A percentile compares a stretch with the other conserved stretches of the same genome.
phyloP scores from a whole-genome alignment of 192 early-diverging fungal species.

The Polychytrium aggregatum region DNA sequence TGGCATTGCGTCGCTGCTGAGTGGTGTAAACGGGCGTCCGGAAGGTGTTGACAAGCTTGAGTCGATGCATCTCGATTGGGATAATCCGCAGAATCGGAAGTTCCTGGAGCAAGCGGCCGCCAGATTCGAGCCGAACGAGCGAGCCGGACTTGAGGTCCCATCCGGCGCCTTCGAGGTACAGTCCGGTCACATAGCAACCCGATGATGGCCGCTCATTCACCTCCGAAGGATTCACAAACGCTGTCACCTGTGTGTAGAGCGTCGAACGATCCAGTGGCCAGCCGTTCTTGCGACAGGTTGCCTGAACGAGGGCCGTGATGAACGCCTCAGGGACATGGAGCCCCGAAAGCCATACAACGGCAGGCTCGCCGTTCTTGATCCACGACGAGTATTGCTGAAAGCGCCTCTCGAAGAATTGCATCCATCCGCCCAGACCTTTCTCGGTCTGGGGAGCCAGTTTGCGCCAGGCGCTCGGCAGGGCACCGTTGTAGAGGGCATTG shows the following conservation, averaged over 20 bases:
- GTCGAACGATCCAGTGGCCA: constrained; percentile 53
- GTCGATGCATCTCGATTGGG: constrained; percentile 43
- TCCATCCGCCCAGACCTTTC: constrained; percentile 48
- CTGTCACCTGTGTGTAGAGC: constrained; percentile 49
- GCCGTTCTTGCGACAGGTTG: constrained; percentile 48
- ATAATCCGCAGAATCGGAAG: constrained; percentile 52
- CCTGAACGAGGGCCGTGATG: constrained; percentile 48
- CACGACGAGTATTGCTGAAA: constrained; percentile 44
- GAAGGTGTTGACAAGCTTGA: constrained; percentile 54
- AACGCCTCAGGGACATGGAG: constrained; percentile 53
- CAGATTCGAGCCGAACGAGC: constrained; percentile 38
- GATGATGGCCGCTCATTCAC: constrained; percentile 37
- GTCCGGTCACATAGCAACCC: constrained; percentile 49
- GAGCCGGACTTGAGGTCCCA: constrained; percentile 36
- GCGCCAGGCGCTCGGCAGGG: constrained; percentile 43
- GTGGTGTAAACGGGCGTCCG: constrained; percentile 55
- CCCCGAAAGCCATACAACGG: constrained; percentile 52
- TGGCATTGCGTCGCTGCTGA: constrained; percentile 44
- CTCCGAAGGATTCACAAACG: constrained; percentile 37
- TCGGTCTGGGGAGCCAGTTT: constrained; percentile 46
- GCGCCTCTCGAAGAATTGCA: constrained; percentile 44
- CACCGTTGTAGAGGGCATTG: constrained; percentile 43
- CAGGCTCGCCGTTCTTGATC: constrained; percentile 53
- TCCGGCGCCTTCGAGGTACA: constrained; percentile 50
- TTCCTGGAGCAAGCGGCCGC: constrained; percentile 38